A percentile compares a stretch with the other conserved stretches of the same genome.
These are phyloP conservation scores for Aspergillus tanneri DNA, from an alignment of 2,329 filamentous ascomycete species.

Conservation along the genomic window DNA sequence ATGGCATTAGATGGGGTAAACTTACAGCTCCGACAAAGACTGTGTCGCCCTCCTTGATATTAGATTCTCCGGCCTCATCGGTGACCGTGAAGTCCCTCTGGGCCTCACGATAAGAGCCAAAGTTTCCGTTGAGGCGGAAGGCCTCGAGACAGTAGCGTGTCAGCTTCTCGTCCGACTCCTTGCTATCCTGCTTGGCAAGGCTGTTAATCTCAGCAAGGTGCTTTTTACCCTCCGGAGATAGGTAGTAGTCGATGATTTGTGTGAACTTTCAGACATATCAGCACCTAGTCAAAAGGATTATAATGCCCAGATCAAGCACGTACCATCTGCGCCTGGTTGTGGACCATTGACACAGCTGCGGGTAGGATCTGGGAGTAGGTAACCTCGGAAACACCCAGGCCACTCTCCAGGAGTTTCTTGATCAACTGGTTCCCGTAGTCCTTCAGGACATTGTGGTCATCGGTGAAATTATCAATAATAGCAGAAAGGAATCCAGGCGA, in stretches of 20 bases:
- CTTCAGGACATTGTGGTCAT: conserved; percentile 57
- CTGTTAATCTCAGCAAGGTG: conserved; percentile 62
- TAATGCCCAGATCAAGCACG: conserved; percentile 32
- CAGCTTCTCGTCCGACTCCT: conserved; percentile 62
- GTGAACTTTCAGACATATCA: conserved; percentile 55
- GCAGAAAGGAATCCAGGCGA: conserved; percentile 57
- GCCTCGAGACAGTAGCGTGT: conserved; percentile 71
- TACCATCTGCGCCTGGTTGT: conserved; percentile 68
- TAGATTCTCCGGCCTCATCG: conserved; percentile 51
- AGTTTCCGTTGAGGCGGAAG: conserved; percentile 65
- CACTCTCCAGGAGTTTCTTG: conserved; percentile 63
- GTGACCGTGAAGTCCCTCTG: conserved; percentile 50
- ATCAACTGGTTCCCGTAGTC: conserved; percentile 66
- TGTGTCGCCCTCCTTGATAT: conserved; percentile 57
- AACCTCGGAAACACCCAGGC: conserved; percentile 63
- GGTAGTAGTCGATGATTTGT: conserved; percentile 71
- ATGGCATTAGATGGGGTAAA: background rate
- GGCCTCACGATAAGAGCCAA: conserved; percentile 60
- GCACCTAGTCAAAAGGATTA: background rate
- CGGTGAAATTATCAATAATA: conserved; percentile 47
- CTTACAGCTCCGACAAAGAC: conserved; percentile 64
- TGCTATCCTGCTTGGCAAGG: conserved; percentile 56
- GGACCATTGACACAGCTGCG: conserved; percentile 64
- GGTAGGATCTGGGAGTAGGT: conserved; percentile 71
- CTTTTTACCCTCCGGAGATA: conserved; percentile 54